A percentile compares a stretch with the other conserved stretches of the same genome.
phyloP scores from a whole-genome alignment of 306 rosid genomes.

The Parietaria judaica region DNA sequence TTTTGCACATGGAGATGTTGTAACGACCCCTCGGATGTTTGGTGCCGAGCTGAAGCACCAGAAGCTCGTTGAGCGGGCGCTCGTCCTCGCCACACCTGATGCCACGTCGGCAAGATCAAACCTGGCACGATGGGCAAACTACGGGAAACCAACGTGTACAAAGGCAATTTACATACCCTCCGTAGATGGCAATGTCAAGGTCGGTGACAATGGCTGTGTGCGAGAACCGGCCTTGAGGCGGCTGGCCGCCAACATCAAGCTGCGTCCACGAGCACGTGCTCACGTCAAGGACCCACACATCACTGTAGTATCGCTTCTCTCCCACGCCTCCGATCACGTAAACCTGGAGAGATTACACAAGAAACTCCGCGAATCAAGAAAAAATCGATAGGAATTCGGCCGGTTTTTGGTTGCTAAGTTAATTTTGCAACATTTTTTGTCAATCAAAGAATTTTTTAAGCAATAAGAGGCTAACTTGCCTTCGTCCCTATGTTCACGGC shows the following conservation, averaged over 20 bases:
- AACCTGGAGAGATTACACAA: constrained; percentile 32
- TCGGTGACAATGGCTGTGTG: constrained; percentile 78
- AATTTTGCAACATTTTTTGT: too few species aligned
- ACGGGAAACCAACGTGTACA: constrained; percentile 3
- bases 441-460: too few species aligned
- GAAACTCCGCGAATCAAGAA: neutral
- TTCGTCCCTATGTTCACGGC: constrained; percentile 69
- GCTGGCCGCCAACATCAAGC: constrained; percentile 62
- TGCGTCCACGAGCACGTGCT: constrained; percentile 68
- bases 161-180: constrained; percentile 53
- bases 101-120: too few species aligned
- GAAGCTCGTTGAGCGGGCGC: constrained; percentile 74
- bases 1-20: constrained; percentile 63
- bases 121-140: neutral
- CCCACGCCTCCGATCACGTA: constrained; percentile 93
- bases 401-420: too few species aligned
- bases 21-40: constrained; percentile 54
- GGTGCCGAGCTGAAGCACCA: constrained; percentile 77
- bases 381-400: too few species aligned
- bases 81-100: constrained; percentile 94
- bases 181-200: constrained; percentile 63
- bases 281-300: constrained; percentile 81
- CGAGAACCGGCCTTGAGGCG: constrained; percentile 88
- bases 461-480: constrained; percentile 32
- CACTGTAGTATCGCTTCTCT: constrained; percentile 72